phyloP scores from a whole-genome alignment of 192 early-diverging fungal genomes.

The Backusella macrospora region DNA sequence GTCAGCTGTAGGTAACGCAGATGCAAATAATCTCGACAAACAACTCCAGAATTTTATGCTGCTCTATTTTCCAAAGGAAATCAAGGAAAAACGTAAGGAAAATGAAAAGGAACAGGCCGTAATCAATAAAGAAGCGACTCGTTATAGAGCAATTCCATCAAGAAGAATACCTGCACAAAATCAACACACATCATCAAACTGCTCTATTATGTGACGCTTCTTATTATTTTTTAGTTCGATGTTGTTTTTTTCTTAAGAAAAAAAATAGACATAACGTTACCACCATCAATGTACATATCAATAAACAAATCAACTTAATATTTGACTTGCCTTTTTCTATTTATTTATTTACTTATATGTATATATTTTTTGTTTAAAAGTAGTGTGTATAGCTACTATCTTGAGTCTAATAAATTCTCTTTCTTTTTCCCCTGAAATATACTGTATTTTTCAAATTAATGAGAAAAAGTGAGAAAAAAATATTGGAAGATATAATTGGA shows the following conservation, averaged over 20 bases:
- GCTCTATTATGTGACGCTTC: background rate
- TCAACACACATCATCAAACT: background rate
- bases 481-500: too few relatives aligned
- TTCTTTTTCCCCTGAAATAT: too few relatives aligned
- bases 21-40: conserved; percentile 62
- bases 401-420: too few relatives aligned
- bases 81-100: conserved; percentile 70
- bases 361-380: too few relatives aligned
- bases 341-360: too few relatives aligned
- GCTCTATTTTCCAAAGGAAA: conserved; percentile 79
- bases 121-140: background rate
- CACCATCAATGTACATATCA: conserved; percentile 1
- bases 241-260: background rate
- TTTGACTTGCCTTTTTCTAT: background rate
- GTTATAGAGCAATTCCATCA: background rate
- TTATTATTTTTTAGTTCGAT: background rate
- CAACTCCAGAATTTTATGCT: conserved; percentile 71
- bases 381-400: too few relatives aligned
- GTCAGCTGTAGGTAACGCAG: conserved; percentile 62
- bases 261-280: background rate
- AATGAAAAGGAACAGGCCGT: conserved; percentile 60
- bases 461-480: too few relatives aligned
- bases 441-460: too few relatives aligned
- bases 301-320: background rate
- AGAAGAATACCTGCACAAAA: background rate